Evolutionary conservation across 352 stramenopile species (phyloP).

Genomic region (Phytophthora syringae): DNA sequence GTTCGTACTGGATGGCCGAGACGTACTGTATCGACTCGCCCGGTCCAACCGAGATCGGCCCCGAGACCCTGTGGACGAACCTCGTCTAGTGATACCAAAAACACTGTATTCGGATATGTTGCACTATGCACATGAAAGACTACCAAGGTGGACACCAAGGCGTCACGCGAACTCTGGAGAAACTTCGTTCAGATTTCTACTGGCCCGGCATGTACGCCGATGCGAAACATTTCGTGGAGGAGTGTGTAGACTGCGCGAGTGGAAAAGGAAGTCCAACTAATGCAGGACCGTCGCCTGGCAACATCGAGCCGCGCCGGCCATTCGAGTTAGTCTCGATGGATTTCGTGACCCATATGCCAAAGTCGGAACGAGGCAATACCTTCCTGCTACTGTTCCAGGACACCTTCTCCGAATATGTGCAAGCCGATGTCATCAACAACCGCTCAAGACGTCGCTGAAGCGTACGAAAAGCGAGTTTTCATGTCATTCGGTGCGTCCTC

Average conservation of each 20-base stretch:
- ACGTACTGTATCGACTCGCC: no score
- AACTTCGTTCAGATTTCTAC: neutral
- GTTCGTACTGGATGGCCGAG: no score
- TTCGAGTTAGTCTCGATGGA: conserved; percentile 1
- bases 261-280: neutral
- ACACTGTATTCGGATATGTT: neutral
- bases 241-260: neutral
- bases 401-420: neutral
- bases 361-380: neutral
- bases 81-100: neutral
- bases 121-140: neutral
- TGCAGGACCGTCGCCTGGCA: neutral
- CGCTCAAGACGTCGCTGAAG: neutral
- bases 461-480: neutral
- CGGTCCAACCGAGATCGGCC: no score
- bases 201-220: neutral
- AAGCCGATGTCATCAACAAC: neutral
- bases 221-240: neutral
- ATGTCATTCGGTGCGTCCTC: neutral
- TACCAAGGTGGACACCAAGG: no score
- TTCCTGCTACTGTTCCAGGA: neutral
- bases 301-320: neutral
- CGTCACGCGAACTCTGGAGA: no score
- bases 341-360: neutral
- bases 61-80: neutral